Evolutionary conservation across 1,284 basidiomycete genomes (phyloP).

Genomic region (Apiotrichum siamense): DNA sequence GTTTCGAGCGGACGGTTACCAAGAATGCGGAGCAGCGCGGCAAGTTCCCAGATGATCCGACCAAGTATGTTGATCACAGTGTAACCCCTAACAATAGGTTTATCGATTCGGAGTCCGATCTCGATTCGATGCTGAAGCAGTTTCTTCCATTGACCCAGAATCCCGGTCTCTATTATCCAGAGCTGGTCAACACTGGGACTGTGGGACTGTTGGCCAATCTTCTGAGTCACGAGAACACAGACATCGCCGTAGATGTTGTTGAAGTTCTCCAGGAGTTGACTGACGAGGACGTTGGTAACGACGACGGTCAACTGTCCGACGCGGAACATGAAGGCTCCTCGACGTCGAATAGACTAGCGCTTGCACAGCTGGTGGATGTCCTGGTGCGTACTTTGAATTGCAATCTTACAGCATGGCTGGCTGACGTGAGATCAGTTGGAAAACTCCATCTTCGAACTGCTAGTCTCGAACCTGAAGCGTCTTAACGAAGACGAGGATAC

Average conservation of each 20-base stretch:
- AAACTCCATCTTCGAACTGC: constrained; percentile 74
- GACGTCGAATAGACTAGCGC: constrained; percentile 43
- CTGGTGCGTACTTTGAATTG: constrained; percentile 54
- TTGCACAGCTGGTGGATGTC: constrained; percentile 66
- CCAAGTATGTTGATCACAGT: constrained; percentile 58
- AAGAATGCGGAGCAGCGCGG: constrained; percentile 94
- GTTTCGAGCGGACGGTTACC: constrained; percentile 79
- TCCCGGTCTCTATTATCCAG: constrained; percentile 77
- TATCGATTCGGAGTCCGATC: constrained; percentile 95
- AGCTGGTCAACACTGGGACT: constrained; percentile 71
- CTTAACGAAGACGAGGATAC: constrained; percentile 71
- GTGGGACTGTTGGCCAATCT: constrained; percentile 66
- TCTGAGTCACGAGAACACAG: constrained; percentile 85
- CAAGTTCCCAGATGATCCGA: constrained; percentile 81
- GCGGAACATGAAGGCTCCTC: constrained; percentile 55
- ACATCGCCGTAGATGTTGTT: constrained; percentile 87
- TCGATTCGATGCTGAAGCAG: constrained; percentile 79
- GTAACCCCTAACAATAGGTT: constrained; percentile 56
- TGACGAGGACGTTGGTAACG: constrained; percentile 83
- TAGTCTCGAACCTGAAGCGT: constrained; percentile 80
- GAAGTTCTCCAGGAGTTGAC: constrained; percentile 90
- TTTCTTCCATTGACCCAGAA: constrained; percentile 83
- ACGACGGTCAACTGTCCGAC: constrained; percentile 57
- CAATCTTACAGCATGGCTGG: background rate
- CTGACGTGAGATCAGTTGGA: constrained; percentile 56